Conservation (phyloP, 163 green algal species). For the Scenedesmus sp. region DNA sequence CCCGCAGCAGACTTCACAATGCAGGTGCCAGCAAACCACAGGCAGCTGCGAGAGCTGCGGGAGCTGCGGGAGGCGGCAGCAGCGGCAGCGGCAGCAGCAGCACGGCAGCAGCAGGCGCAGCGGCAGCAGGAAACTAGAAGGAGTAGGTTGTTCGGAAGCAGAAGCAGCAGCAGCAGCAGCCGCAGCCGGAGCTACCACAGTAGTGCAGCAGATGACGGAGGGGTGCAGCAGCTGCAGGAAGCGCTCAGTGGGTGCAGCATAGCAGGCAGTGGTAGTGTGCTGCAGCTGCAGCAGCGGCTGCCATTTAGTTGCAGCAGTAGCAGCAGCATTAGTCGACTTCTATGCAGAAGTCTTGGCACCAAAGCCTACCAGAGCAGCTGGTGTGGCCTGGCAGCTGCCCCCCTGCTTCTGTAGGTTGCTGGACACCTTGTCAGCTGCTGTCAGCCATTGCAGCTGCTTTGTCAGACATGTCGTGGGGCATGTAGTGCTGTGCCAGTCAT, state of each 20-base stretch:
- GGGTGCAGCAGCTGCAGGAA: neutral
- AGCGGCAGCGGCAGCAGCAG: slow-evolving; percentile 39
- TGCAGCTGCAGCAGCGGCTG: slow-evolving; percentile 20
- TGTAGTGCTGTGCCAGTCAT: neutral
- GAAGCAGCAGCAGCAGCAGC: slow-evolving; percentile 26
- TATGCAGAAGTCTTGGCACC: neutral
- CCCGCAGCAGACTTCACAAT: slow-evolving; percentile 32
- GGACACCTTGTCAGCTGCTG: neutral
- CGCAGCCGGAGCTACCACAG: slow-evolving; percentile 5
- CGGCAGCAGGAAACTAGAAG: neutral
- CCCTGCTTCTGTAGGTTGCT: neutral
- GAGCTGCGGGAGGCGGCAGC: slow-evolving; percentile 9
- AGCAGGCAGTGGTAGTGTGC: neutral
- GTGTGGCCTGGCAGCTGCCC: slow-evolving; percentile 27
- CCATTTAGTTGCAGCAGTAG: neutral
- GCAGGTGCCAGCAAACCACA: slow-evolving; percentile 22
- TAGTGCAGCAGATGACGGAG: neutral
- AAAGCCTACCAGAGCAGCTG: neutral
- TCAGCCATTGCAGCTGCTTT: neutral
- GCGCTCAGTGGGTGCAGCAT: neutral
- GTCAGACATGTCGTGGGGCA: neutral
- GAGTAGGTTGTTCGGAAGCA: neutral
- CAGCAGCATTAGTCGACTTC: neutral
- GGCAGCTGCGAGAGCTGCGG: neutral
- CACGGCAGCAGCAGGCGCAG: neutral